A percentile compares a stretch with the other conserved stretches of the same genome.
These are phyloP conservation scores for Thalassiosira profunda DNA, from an alignment of 108 stramenopile species.

Conservation along the genomic window DNA sequence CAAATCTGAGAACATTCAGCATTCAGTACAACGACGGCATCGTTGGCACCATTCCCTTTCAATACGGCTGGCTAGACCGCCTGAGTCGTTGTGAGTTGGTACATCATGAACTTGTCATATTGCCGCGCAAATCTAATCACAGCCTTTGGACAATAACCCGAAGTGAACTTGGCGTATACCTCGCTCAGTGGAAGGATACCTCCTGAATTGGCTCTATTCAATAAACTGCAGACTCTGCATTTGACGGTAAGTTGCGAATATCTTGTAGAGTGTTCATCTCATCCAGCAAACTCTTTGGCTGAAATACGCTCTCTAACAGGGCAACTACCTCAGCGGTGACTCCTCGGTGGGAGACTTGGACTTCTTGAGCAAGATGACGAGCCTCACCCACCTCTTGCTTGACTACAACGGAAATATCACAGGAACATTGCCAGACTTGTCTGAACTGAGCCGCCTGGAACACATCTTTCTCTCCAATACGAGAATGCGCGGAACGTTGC, in stretches of 20 bases:
- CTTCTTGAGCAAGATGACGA: slow-evolving; percentile 11
- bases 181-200: slow-evolving; percentile 27
- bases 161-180: slow-evolving; percentile 12
- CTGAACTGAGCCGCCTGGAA: slow-evolving; percentile 28
- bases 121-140: too few species aligned
- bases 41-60: slow-evolving; percentile 25
- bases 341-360: slow-evolving; percentile 19
- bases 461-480: slow-evolving; percentile 32
- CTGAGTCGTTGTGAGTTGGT: slow-evolving; percentile 1
- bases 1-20: slow-evolving; percentile 30
- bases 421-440: slow-evolving; percentile 17
- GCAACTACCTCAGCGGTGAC: slow-evolving; percentile 2
- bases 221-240: slow-evolving; percentile 11
- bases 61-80: slow-evolving; percentile 22
- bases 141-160: neutral
- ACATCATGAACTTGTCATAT: too few species aligned
- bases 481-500: slow-evolving; percentile 25
- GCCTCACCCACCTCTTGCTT: slow-evolving; percentile 33
- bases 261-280: too few species aligned
- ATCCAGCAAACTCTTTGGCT: too few species aligned
- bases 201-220: slow-evolving; percentile 8
- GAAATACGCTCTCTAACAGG: too few species aligned
- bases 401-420: slow-evolving; percentile 28
- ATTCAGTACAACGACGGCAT: slow-evolving; percentile 7
- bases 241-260: too few species aligned